Evolutionary conservation across 169 alveolate genomes (phyloP).

Genomic region (Eimeria acervulina): DNA sequence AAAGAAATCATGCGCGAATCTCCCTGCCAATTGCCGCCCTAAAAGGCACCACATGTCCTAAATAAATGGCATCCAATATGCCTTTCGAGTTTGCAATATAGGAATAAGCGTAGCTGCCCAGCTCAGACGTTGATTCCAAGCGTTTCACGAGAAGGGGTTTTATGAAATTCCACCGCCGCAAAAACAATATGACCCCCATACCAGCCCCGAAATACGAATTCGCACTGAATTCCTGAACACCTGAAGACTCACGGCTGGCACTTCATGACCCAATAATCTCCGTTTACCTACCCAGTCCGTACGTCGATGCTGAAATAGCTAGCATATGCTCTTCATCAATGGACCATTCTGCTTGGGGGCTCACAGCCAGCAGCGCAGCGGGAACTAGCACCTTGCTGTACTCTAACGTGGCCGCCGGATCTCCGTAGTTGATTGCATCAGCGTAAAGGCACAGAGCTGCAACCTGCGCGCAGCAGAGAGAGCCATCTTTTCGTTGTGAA

Average conservation of each 20-base stretch:
- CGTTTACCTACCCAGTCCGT: constrained; percentile 76
- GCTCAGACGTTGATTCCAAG: not conserved
- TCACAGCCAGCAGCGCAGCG: constrained; percentile 79
- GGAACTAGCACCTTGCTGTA: constrained; percentile 69
- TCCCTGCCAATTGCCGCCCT: not conserved
- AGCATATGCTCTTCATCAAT: constrained; percentile 63
- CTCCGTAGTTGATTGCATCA: constrained; percentile 79
- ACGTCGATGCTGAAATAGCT: constrained; percentile 75
- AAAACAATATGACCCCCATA: no score
- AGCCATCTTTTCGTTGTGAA: not conserved
- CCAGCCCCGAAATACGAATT: not conserved
- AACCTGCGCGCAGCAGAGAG: constrained; percentile 28
- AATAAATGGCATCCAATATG: not conserved
- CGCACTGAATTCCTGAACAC: not conserved
- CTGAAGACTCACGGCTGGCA: not conserved
- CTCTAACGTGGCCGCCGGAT: constrained; percentile 32
- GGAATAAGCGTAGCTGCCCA: not conserved
- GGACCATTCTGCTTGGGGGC: constrained; percentile 47
- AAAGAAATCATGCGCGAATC: not conserved
- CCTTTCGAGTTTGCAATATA: not conserved
- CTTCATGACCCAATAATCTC: not conserved
- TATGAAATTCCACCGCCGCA: not conserved
- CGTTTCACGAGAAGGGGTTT: not conserved
- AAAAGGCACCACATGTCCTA: not conserved
- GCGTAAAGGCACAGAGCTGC: constrained; percentile 82